Conservation (phyloP, 2,329 filamentous ascomycete genomes). For the Ploettnerulaceae sp. region DNA sequence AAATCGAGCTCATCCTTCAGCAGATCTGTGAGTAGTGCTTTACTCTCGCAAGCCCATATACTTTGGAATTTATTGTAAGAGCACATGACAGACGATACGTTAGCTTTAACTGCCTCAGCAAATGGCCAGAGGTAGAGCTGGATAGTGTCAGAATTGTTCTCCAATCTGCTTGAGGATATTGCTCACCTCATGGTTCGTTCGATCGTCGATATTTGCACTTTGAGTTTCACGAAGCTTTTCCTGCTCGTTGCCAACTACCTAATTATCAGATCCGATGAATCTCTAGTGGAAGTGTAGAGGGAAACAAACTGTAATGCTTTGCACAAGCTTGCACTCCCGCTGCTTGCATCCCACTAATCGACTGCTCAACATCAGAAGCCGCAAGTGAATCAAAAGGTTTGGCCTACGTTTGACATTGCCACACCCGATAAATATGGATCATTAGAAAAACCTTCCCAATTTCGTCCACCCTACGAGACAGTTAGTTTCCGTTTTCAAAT, state of each 20-base stretch:
- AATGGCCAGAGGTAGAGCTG: slow-evolving; percentile 46
- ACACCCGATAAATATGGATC: slow-evolving; percentile 71
- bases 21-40: slow-evolving; percentile 53
- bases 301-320: slow-evolving; percentile 49
- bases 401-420: slow-evolving; percentile 46
- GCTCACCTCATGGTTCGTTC: slow-evolving; percentile 63
- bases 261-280: background rate
- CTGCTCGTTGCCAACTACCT: slow-evolving; percentile 61
- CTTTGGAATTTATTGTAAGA: slow-evolving; percentile 69
- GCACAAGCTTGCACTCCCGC: slow-evolving; percentile 47
- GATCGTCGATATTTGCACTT: slow-evolving; percentile 56
- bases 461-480: slow-evolving; percentile 67
- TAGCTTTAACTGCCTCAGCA: slow-evolving; percentile 61
- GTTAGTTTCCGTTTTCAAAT: background rate
- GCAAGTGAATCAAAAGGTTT: background rate
- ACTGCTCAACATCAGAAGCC: slow-evolving; percentile 38
- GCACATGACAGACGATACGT: slow-evolving; percentile 66
- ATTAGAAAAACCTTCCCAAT: slow-evolving; percentile 79
- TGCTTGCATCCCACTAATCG: slow-evolving; percentile 53
- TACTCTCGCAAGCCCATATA: slow-evolving; percentile 63
- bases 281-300: slow-evolving; percentile 26
- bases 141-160: background rate
- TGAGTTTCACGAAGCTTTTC: slow-evolving; percentile 52
- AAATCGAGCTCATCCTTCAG: slow-evolving; percentile 73
- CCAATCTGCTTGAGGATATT: slow-evolving; percentile 42